Evolutionary conservation across 148 eudicot species (phyloP), one percentile per base, ranked within the genome.

Genomic region (Rhododendron mucronatum): DNA sequence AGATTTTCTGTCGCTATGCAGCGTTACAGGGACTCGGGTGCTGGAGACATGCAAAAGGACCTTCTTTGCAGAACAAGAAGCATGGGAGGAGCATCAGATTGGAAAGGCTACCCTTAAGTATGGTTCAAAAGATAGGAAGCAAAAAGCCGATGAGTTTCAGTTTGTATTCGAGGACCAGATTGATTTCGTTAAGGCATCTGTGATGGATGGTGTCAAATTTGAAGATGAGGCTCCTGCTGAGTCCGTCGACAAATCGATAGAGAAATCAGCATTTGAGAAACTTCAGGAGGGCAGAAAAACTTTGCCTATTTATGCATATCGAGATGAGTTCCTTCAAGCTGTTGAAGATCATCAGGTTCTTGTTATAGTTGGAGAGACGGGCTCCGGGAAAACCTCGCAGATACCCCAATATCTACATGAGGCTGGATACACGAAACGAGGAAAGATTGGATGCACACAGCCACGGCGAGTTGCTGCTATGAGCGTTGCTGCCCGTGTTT

Each of bases 401-500:
- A 91, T 95, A 86, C 95, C 98, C 5, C 98, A 95, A 82, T 95
- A 93, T 83, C 93, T 93, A 30, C 94, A 93, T 26, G 96, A 95
- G 89, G 94, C 92, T 84, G 98, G 98, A 53, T 95, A 89, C 85
- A 93, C 95, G 44, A 92, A 90, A 85, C 87, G 84, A 80, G 96
- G 98, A 78, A 91, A 82, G 96, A 89, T 96, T 80, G 98, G 95
- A 18, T 96, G 98, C 85, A 96, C 98, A 61, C 98, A 95, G 84
- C 98, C 97, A 7, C 91, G 98, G 37, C 92, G 97, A 84, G 97
- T 95, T 59, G 97, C 98, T 76, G 98, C 98, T 18, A 94, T 94
- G 96, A 93, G 96, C 89, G 98, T 96, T 81, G 90, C 98, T 84
- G 93, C 95, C 75, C 91, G 95, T 86, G 98, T 94, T 84, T 88